phyloP scores from a whole-genome alignment of 257 asterid genomes.

The Catharanthus roseus region DNA sequence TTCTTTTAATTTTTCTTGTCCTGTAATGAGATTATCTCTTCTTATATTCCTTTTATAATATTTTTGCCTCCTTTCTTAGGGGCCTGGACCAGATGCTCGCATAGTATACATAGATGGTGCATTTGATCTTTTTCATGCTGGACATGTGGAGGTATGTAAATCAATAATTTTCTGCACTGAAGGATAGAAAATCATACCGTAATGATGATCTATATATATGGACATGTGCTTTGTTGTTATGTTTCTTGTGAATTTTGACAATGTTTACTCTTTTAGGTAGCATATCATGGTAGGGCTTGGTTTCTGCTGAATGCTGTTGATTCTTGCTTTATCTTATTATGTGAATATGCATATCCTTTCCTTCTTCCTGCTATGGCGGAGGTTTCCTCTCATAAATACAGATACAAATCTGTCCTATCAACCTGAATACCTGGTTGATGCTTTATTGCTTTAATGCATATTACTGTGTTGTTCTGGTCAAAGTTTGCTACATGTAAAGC shows the following conservation, averaged over 20 bases:
- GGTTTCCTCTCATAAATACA: not conserved
- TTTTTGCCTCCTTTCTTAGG: slow-evolving; percentile 36
- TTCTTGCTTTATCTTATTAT: not conserved
- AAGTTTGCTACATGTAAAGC: slow-evolving; percentile 3
- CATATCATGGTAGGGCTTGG: no score
- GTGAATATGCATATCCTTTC: not conserved
- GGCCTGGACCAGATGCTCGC: slow-evolving; percentile 95
- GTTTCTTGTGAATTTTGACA: not conserved
- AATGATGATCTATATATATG: not conserved
- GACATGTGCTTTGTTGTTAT: not conserved
- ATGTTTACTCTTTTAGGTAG: not conserved
- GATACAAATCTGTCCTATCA: not conserved
- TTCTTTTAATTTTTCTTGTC: not conserved
- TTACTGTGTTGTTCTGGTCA: not conserved
- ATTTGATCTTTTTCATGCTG: slow-evolving; percentile 99
- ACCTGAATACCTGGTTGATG: not conserved
- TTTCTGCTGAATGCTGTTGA: not conserved
- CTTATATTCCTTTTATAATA: not conserved
- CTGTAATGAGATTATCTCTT: slow-evolving; percentile 7
- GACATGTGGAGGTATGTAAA: slow-evolving; percentile 86
- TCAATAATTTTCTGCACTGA: not conserved
- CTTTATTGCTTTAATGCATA: slow-evolving; percentile 1
- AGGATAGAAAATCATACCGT: not conserved
- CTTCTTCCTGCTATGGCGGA: not conserved
- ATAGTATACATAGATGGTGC: slow-evolving; percentile 96